A percentile compares a stretch with the other conserved stretches of the same genome.
Conservation (phyloP, 2,329 filamentous ascomycete species). For the Pseudogymnoascus sp. region DNA sequence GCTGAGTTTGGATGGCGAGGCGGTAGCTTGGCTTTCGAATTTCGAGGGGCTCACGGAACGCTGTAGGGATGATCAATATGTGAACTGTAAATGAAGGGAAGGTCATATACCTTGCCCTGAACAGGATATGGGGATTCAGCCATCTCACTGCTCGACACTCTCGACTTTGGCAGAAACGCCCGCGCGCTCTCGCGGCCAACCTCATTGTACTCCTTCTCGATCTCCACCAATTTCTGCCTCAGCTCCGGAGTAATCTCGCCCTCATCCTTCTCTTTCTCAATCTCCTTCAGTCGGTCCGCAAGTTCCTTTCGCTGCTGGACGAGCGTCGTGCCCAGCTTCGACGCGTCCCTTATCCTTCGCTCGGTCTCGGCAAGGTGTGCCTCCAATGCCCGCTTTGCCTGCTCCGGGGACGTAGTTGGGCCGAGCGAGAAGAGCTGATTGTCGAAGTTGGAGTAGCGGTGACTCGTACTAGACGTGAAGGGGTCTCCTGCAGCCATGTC, state of each 20-base stretch:
- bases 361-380: conserved; percentile 91
- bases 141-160: conserved; percentile 63
- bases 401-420: conserved; percentile 68
- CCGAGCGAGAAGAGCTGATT: conserved; percentile 70
- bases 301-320: conserved; percentile 82
- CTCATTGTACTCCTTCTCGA: conserved; percentile 94
- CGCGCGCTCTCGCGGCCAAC: conserved; percentile 83
- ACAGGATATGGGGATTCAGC: conserved; percentile 36
- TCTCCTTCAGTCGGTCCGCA: conserved; percentile 71
- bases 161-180: conserved; percentile 78
- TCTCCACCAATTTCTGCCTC: conserved; percentile 70
- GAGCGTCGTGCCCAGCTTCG: conserved; percentile 77
- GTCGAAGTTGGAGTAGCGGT: conserved; percentile 79
- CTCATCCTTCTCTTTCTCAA: conserved; percentile 69
- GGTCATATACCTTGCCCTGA: conserved; percentile 37
- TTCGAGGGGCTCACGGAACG: conserved; percentile 65
- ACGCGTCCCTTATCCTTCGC: conserved; percentile 82
- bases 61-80: conserved; percentile 33
- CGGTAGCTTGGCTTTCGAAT: conserved; percentile 75
- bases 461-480: conserved; percentile 27
- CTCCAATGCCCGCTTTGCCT: conserved; percentile 81
- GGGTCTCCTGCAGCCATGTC: conserved; percentile 6
- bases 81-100: conserved; percentile 2
- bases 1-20: conserved; percentile 80
- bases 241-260: conserved; percentile 76